Evolutionary conservation across 345 rosid species (phyloP).

Genomic region (Gossypium longicalyx): DNA sequence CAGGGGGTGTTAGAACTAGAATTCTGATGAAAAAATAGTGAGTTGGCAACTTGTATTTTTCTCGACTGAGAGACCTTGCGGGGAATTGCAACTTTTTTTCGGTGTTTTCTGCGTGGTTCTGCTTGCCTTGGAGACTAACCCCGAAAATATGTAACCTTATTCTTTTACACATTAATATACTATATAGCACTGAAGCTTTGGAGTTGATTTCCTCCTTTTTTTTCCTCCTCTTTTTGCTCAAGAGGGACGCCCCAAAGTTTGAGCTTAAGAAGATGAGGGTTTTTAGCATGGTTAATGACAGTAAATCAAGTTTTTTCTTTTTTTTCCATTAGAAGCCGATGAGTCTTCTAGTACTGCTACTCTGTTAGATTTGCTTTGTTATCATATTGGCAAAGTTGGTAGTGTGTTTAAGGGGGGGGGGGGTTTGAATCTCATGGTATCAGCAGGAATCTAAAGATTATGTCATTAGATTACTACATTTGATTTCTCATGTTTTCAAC

Average conservation of each 20-base stretch:
- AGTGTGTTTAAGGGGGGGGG: neutral
- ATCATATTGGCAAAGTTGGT: neutral
- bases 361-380: neutral
- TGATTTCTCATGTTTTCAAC: too few relatives aligned
- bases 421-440: too few relatives aligned
- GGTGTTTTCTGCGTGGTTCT: constrained; percentile 4
- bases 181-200: neutral
- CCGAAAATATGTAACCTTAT: neutral
- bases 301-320: neutral
- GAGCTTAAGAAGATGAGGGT: neutral
- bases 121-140: neutral
- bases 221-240: neutral
- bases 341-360: neutral
- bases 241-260: neutral
- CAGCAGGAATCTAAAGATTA: too few relatives aligned
- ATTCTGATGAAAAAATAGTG: constrained; percentile 46
- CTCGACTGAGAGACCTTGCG: neutral
- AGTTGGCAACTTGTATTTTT: neutral
- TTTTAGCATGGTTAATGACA: neutral
- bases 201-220: neutral
- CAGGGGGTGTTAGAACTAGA: constrained; percentile 81
- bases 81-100: constrained; percentile 16
- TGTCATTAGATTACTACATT: too few relatives aligned
- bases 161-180: neutral
- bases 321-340: neutral